Evolutionary conservation across 169 alveolate species (phyloP), one percentile per base, ranked within the genome.

Genomic region (Babesia caballi): DNA sequence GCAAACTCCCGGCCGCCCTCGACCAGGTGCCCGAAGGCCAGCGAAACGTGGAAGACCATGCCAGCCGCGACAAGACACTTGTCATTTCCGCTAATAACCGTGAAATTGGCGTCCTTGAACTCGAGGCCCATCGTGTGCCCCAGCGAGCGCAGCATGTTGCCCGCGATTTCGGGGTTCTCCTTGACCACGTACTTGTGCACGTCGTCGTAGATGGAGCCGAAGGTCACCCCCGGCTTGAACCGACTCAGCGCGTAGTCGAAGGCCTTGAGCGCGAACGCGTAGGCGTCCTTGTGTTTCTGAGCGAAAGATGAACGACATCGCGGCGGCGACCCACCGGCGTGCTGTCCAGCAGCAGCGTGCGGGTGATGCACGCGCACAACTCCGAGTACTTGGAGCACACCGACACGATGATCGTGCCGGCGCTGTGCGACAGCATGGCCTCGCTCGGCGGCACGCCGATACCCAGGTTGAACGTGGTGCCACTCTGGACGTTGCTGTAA

Each of bases 81-180:
- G 83, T 63, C 58, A 49, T 76, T 76, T 6, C 69, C 57, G 30
- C 66, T 40, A 2, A 68, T 63, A 6, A 76, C 50, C 35, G 65
- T 68, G 56, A 69, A 78, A 7, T 78, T 50, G 19, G 74, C 58
- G 38, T 92, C 94, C 40, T 90, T 80, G 85, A 91, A 93, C 65
- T 93, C 96, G 33, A 92, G 52, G n/a, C 96, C 96, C 25, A 93
- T 89, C 9, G 91, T 72, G 57, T 92, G 96, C 1, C 96, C 96
- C 25, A 90, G 44, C 32, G 83, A 80, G 73, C 85, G 92, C 15
- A 88, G 90, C 66, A 93, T 59, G 60, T 91, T 87, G 25, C 73
- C 57, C 53, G 74, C 90, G n/a, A 66, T 54, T 8, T 76, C 80
- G n/a, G 58, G 66, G 42, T 60, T 70, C 50, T 88, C 85, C 35